Evolutionary conservation across 2,329 filamentous ascomycete genomes (phyloP), one percentile per base, ranked within the genome.

Genomic region (Calonectria multiphialidica): DNA sequence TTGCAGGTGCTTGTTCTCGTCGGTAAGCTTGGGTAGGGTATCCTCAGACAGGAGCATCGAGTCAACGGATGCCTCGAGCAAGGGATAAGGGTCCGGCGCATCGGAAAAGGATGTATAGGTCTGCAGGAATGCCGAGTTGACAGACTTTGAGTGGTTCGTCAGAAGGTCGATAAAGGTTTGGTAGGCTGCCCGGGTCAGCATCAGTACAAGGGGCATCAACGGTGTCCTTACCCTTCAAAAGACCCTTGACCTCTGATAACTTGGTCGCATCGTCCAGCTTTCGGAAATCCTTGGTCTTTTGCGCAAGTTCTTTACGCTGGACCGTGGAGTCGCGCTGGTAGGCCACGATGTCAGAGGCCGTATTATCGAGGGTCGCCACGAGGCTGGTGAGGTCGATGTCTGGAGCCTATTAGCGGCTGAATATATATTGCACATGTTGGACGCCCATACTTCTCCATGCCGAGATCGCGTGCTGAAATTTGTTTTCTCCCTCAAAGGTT

Each of bases 221-320:
- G 45, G 33, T 21, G 37, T 15, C 16, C 16, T 18, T 74, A 95
- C 95, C 93, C 88, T 98, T 98, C 71, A 99, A 86, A 63, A 99
- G 86, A 45, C 91, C 91, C 85, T 98, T 99, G 86, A 98, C 92
- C 83, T 99, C 97, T 6, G 88, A 88, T 66, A 99, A 86, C 84
- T 98, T 99, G 69, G 90, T 91, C 13, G 93, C 87, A 87, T 99
- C 95, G 78, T 98, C 96, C 13, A 98, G 89, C 83, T 98, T 98
- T 73, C 96, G 90, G 79, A 98, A 99, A 80, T 98, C 96, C 81
- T 99, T 99, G 1, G 97, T 99, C 88, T 98, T 98, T 82, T 98
- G 96, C n/a, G 97, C 97, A 23, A 99, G 88, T 73, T 99, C 97
- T 82, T 99, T 99, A 66, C 97, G 91, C 83, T 99, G 96, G 0